Base-by-base conservation (phyloP, 345 rosid genomes). In the Eucalyptus cloeziana region DNA sequence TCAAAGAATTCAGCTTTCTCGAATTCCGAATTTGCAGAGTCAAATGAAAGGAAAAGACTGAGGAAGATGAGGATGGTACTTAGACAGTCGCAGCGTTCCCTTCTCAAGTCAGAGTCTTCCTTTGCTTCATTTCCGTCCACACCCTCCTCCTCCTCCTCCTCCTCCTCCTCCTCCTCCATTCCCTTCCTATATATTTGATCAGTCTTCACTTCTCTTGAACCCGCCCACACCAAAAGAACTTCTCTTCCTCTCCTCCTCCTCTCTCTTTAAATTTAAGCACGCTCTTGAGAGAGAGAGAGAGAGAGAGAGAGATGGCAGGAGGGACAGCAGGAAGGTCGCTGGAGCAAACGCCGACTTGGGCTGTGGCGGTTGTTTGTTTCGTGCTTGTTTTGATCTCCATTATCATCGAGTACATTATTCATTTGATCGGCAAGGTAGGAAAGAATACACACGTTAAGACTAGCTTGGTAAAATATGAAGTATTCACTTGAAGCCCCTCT, bases 291-390 rank as follows among this genome's bases (percentile, higher is more conserved):
- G 64, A 58, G 64, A 27, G 67, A 25, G 31, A 60, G 40, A 67
- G 79, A 67, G 44, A 71, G 27, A 76, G 83, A 76, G 83, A 76
- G 27, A 87, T 85, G 87, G 89, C 87, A 27, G 81, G 50, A 17
- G 87, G 50, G 21, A 13, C 47, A 13, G 86, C 81, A 86, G 90
- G 87, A 13, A n/a, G 90, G n/a, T 76, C 92, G 62, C 81, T 93
- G 25, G 92, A 88, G 89, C 71, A 91, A 64, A 93, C 94, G 3
- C 91, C 94, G 25, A 93, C 94, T 30, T 93, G 94, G 94, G 94
- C 94, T n/a, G 93, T 93, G 50, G 93, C 94, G 51, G 88, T 88
- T 56, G 94, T 93, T 31, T 92, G 91, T 86, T 89, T 93, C 33
- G 92, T 91, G 13, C 54, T 93, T 88, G 87, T 93, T 81, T 87